Evolutionary conservation across 1,139 yeast genomes (phyloP).

Genomic region (Scheffersomyces stambukii): DNA sequence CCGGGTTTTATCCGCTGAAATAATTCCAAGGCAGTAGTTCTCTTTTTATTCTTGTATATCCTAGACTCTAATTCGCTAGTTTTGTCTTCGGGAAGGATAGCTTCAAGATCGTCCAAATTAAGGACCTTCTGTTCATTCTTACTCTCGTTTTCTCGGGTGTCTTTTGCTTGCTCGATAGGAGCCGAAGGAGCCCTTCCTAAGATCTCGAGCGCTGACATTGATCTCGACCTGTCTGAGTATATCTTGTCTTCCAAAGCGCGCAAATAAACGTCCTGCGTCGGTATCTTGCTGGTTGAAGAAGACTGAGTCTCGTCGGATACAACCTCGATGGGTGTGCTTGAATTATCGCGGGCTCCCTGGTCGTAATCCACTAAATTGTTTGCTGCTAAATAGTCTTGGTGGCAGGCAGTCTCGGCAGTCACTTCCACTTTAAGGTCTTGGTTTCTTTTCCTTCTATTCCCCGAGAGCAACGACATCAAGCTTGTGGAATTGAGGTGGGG

Average conservation of each 20-base stretch:
- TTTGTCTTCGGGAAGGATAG: conserved; percentile 2
- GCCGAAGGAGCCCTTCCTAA: no score
- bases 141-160: neutral
- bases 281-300: no score
- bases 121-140: neutral
- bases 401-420: no score
- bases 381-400: no score
- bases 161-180: neutral
- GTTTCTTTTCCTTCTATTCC: conserved; percentile 6
- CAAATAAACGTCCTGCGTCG: no score
- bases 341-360: no score
- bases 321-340: no score
- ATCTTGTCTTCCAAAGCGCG: no score
- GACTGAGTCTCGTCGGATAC: no score
- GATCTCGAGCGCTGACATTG: no score
- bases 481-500: neutral
- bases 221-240: no score
- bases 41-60: conserved; percentile 5
- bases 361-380: no score
- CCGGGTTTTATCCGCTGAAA: conserved; percentile 5
- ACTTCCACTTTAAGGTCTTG: conserved; percentile 1
- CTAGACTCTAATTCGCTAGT: conserved; percentile 3
- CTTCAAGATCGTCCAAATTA: neutral
- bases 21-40: conserved; percentile 12
- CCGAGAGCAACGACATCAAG: conserved; percentile 8